These are phyloP conservation scores for Plasmopara halstedii DNA, from an alignment of 352 stramenopile genomes.

Conservation along the genomic window DNA sequence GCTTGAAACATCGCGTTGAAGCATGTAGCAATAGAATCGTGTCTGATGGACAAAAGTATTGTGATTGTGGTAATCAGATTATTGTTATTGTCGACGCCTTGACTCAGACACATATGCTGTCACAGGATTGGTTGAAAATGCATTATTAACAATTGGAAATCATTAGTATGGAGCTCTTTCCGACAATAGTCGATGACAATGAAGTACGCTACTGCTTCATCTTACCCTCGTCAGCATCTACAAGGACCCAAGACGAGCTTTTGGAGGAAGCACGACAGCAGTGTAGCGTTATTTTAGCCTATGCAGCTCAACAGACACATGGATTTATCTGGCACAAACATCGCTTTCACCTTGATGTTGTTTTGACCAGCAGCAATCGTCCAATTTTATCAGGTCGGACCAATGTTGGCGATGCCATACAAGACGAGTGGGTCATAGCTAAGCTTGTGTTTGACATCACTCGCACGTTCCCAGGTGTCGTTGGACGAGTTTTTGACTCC, in stretches of 20 bases:
- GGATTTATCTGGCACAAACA: slow-evolving; percentile 54
- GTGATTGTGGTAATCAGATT: slow-evolving; percentile 10
- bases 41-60: slow-evolving; percentile 3
- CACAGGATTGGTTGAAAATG: background rate
- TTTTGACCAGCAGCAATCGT: slow-evolving; percentile 1
- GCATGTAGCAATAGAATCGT: background rate
- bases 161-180: slow-evolving; percentile 15
- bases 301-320: slow-evolving; percentile 27
- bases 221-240: slow-evolving; percentile 3
- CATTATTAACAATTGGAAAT: background rate
- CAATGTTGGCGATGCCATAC: slow-evolving; percentile 45
- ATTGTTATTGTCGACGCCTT: background rate
- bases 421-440: slow-evolving; percentile 65
- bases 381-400: slow-evolving; percentile 35
- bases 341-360: slow-evolving; percentile 31
- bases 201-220: slow-evolving; percentile 36
- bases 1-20: no score
- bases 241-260: background rate
- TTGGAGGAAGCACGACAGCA: slow-evolving; percentile 9
- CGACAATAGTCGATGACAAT: slow-evolving; percentile 17
- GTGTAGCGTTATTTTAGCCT: slow-evolving; percentile 15
- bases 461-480: slow-evolving; percentile 17
- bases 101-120: background rate
- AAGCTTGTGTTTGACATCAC: slow-evolving; percentile 45
- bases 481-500: slow-evolving; percentile 35